Evolutionary conservation across 495 filamentous ascomycete species (phyloP).

Genomic region (Lophiotrema nucula): DNA sequence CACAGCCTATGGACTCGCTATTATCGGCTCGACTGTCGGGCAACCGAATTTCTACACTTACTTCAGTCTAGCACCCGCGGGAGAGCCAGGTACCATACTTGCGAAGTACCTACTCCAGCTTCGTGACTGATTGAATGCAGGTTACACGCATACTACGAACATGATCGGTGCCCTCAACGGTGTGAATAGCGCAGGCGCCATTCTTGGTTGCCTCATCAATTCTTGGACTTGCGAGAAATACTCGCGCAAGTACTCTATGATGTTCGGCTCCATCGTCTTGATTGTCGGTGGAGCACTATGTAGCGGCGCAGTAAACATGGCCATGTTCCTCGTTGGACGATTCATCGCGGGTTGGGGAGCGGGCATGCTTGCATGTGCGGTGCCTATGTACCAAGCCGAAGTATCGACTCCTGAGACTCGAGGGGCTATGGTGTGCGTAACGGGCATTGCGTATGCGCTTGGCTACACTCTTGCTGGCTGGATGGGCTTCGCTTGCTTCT

Average conservation of each 20-base stretch:
- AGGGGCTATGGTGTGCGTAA: conserved; percentile 42
- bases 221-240: conserved; percentile 49
- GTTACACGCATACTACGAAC: conserved; percentile 50
- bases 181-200: conserved; percentile 49
- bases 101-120: background rate
- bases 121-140: conserved; percentile 23
- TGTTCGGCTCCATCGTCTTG: conserved; percentile 46
- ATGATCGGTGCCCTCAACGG: conserved; percentile 52
- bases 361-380: conserved; percentile 48
- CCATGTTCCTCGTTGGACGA: conserved; percentile 52
- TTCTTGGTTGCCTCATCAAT: conserved; percentile 46
- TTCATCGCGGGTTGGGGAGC: conserved; percentile 51
- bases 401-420: conserved; percentile 42
- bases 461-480: conserved; percentile 48
- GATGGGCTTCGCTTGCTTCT: conserved; percentile 49
- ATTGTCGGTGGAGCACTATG: conserved; percentile 50
- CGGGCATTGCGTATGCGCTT: conserved; percentile 41
- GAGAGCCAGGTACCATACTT: conserved; percentile 24
- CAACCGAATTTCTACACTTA: conserved; percentile 47
- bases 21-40: conserved; percentile 54
- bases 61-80: conserved; percentile 30
- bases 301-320: conserved; percentile 44
- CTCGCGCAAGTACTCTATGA: conserved; percentile 48
- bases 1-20: conserved; percentile 51
- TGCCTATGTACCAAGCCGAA: conserved; percentile 50